Evolutionary conservation across 305 asterid genomes (phyloP), one percentile per base, ranked within the genome.

Genomic region (Salvia sclarea): DNA sequence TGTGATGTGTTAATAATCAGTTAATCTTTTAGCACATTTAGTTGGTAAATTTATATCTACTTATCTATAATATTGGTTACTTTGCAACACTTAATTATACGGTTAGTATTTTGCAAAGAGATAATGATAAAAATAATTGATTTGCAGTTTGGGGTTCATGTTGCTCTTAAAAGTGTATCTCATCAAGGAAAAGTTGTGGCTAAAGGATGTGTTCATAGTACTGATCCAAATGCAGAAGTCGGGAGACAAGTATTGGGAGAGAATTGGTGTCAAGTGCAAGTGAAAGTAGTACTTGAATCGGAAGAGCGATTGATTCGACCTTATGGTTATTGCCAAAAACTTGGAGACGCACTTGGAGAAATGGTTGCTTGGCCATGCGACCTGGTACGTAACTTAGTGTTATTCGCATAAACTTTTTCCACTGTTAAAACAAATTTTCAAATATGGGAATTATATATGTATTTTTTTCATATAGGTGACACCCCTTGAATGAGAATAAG

Each of bases 191-290:
- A 6, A 12, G 7, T 40, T 3, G 66, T 64, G 18, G 69, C 58
- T 2, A 22, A 64, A 30, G 58, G 69, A 14, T 28, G 6, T 17
- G 7, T 64, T 64, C 20, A 45, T 16, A 30, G 58, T 7, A 21
- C 10, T 20, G 37, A 38, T 21, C 52, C 66, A 61, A 61, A 61
- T 12, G 12, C 40, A 62, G 41, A 43, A 14, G 41, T 28, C 2
- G 68, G 68, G 17, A 47, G 7, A 18, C 43, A 24, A 62, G 28
- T 6, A 11, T 24, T 43, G 22, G 56, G 68, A 44, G 56, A 62
- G 7, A 25, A 62, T 44, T 44, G 56, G 68, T 62, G 28, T 45
- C 68, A 62, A 62, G 56, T 62, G 8, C 14, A 62, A 4, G 44
- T 62, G 8, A 28, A 44, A 14, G 43, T 17, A 45, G 30, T 62